These are phyloP conservation scores for Penicillium sp. DNA, from an alignment of 2,329 filamentous ascomycete genomes.

Conservation along the genomic window DNA sequence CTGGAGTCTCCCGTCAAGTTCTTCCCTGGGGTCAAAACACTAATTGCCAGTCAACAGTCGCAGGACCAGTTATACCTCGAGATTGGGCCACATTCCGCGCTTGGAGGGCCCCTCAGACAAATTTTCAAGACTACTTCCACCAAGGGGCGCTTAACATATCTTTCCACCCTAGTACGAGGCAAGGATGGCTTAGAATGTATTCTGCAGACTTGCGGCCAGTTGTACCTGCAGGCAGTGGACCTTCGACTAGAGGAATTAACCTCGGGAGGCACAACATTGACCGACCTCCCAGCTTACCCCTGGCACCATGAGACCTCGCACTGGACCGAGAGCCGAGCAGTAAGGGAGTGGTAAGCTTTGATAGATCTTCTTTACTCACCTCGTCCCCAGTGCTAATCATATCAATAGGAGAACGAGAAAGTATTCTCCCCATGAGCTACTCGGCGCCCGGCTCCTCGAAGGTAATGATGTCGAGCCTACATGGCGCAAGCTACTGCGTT, in stretches of 20 bases:
- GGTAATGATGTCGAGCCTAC: constrained; percentile 35
- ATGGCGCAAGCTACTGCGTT: constrained; percentile 46
- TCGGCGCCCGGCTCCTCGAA: constrained; percentile 37
- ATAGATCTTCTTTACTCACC: not conserved
- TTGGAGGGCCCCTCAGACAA: constrained; percentile 15
- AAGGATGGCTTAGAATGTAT: not conserved
- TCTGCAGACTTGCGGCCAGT: not conserved
- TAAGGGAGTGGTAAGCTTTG: not conserved
- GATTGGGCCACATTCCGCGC: constrained; percentile 21
- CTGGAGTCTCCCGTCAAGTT: constrained; percentile 6
- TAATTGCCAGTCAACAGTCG: not conserved
- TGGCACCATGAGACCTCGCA: not conserved
- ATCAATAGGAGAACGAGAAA: not conserved
- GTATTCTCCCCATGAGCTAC: constrained; percentile 30
- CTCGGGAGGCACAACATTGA: not conserved
- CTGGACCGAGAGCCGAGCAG: not conserved
- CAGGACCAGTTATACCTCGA: constrained; percentile 6
- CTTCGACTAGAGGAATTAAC: not conserved
- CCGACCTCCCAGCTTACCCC: not conserved
- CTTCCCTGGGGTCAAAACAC: not conserved
- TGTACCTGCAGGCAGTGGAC: not conserved
- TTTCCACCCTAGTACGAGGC: not conserved
- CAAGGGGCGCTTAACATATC: not conserved
- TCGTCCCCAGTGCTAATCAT: not conserved
- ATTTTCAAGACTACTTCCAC: not conserved